phyloP scores from a whole-genome alignment of 164 flowering plant species.

The Annona squamosa region DNA sequence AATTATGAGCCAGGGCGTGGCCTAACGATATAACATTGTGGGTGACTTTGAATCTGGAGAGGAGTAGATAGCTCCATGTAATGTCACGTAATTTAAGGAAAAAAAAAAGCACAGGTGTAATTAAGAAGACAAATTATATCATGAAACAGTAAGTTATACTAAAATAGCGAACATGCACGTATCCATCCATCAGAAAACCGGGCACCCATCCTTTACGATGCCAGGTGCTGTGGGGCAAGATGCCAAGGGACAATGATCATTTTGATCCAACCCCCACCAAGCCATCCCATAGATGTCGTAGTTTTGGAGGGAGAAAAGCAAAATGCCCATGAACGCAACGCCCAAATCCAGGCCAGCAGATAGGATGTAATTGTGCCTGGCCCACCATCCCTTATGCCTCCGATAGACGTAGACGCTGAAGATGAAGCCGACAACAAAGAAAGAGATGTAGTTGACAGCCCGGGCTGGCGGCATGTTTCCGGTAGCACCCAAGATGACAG shows the following conservation, averaged over 20 bases:
- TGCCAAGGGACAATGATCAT: conserved; percentile 59
- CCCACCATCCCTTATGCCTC: conserved; percentile 18
- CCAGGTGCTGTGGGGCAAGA: conserved; percentile 67
- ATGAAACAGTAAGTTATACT: neutral
- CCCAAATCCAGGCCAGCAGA: conserved; percentile 60
- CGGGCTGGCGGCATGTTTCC: conserved; percentile 37
- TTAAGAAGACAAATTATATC: neutral
- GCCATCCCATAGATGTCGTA: conserved; percentile 15
- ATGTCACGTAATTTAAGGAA: neutral
- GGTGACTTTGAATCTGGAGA: neutral
- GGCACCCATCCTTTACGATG: conserved; percentile 50
- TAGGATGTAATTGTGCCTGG: conserved; percentile 30
- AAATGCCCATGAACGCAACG: conserved; percentile 43
- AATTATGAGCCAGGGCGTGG: neutral
- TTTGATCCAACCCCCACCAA: conserved; percentile 54
- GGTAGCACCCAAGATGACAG: conserved; percentile 34
- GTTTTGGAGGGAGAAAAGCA: conserved; percentile 1
- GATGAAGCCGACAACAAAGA: conserved; percentile 39
- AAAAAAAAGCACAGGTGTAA: neutral
- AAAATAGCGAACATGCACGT: neutral
- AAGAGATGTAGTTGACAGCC: conserved; percentile 37
- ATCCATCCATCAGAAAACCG: conserved; percentile 10
- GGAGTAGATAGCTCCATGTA: neutral
- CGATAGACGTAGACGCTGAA: conserved; percentile 39
- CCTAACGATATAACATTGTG: no score